These are phyloP conservation scores for Hemileia vastatrix DNA, from an alignment of 1,284 basidiomycete genomes.

Conservation along the genomic window DNA sequence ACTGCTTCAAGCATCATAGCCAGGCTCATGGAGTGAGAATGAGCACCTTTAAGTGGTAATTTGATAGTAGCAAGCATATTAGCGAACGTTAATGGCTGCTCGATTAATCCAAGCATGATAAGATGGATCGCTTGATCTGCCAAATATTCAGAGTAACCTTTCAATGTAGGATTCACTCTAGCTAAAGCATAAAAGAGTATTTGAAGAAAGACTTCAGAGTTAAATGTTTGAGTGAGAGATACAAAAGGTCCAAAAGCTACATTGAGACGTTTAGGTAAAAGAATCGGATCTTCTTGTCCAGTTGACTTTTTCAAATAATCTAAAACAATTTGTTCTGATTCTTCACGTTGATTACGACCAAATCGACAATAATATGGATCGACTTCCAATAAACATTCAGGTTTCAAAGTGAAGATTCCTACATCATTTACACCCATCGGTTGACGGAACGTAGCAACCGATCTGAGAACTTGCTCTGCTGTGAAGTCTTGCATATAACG, in stretches of 20 bases:
- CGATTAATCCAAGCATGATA: conserved; percentile 66
- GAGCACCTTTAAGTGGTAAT: conserved; percentile 36
- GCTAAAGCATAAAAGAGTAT: conserved; percentile 63
- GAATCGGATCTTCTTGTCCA: conserved; percentile 53
- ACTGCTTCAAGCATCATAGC: conserved; percentile 19
- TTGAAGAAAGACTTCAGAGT: conserved; percentile 60
- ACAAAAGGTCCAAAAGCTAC: conserved; percentile 61
- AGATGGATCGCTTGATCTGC: conserved; percentile 80
- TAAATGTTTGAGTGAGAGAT: conserved; percentile 54
- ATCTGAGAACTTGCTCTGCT: conserved; percentile 68
- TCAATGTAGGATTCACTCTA: conserved; percentile 49
- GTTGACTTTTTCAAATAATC: conserved; percentile 59
- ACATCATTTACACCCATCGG: conserved; percentile 68
- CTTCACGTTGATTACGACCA: conserved; percentile 84
- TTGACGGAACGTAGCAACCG: conserved; percentile 71
- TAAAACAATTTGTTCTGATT: conserved; percentile 72
- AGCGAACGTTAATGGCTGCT: conserved; percentile 58
- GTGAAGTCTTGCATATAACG: conserved; percentile 73
- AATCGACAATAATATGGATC: conserved; percentile 97
- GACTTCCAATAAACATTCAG: conserved; percentile 73
- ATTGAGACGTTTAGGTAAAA: conserved; percentile 61
- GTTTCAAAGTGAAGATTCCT: conserved; percentile 78
- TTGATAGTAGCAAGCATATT: conserved; percentile 48
- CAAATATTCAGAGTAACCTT: conserved; percentile 57
- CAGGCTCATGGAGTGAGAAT: conserved; percentile 16